A percentile compares a stretch with the other conserved stretches of the same genome.
Conservation (phyloP, 176 grass and related monocot species). For the Thinopyrum elongatum region DNA sequence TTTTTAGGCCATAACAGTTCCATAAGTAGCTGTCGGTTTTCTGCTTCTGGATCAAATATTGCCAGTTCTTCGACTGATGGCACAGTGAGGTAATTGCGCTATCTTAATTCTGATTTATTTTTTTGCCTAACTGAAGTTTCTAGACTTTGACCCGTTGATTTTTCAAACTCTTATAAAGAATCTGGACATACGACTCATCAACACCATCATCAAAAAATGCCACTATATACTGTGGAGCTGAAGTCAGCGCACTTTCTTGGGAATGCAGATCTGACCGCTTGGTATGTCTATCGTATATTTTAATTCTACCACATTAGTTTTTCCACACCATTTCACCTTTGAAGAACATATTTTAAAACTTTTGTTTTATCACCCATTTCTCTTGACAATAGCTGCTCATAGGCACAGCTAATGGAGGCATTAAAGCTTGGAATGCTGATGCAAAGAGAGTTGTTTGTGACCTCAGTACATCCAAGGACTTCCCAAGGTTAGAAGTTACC, state of each 20-base stretch:
- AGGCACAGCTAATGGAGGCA: slow-evolving; percentile 95
- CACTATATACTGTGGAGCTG: slow-evolving; percentile 93
- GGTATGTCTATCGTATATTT: slow-evolving; percentile 41
- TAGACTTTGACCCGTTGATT: slow-evolving; percentile 27
- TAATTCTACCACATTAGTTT: slow-evolving; percentile 14
- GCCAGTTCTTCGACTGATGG: slow-evolving; percentile 95
- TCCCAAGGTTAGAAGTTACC: slow-evolving; percentile 80
- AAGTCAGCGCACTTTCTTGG: slow-evolving; percentile 95
- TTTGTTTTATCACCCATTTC: slow-evolving; percentile 58
- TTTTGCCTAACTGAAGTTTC: slow-evolving; percentile 18
- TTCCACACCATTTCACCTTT: slow-evolving; percentile 22
- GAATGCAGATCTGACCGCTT: slow-evolving; percentile 98
- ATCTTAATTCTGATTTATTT: slow-evolving; percentile 18
- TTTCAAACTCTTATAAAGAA: slow-evolving; percentile 49
- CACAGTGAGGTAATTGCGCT: slow-evolving; percentile 82
- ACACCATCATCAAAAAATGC: slow-evolving; percentile 95
- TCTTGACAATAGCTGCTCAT: slow-evolving; percentile 95
- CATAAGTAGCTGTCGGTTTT: slow-evolving; percentile 86
- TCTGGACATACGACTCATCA: slow-evolving; percentile 94
- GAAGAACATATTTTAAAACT: slow-evolving; percentile 33
- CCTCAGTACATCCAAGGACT: slow-evolving; percentile 81
- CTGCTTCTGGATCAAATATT: slow-evolving; percentile 90
- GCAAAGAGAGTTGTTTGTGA: slow-evolving; percentile 95
- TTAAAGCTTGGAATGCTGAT: slow-evolving; percentile 99
- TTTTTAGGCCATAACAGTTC: slow-evolving; percentile 98